These are phyloP conservation scores for Emergomyces orientalis DNA, from an alignment of 2,329 filamentous ascomycete genomes.

Conservation along the genomic window DNA sequence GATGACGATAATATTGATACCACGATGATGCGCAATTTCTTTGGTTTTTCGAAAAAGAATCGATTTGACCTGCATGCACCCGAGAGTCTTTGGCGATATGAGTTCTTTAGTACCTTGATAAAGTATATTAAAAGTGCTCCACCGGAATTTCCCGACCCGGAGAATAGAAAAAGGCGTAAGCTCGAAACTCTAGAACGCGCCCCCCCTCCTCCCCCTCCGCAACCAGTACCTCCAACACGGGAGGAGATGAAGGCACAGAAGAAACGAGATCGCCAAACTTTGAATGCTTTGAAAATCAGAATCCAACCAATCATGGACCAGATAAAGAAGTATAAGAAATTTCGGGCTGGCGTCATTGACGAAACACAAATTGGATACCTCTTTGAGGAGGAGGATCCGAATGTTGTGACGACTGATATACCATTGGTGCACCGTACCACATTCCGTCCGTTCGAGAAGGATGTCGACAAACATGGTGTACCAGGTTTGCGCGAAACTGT, in stretches of 20 bases:
- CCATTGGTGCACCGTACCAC: conserved; percentile 49
- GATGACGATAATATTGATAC: conserved; percentile 51
- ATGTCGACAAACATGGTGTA: conserved; percentile 68
- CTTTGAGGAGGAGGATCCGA: conserved; percentile 72
- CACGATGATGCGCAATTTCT: conserved; percentile 61
- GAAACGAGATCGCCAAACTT: conserved; percentile 69
- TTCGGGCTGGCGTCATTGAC: conserved; percentile 69
- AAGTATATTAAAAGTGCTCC: conserved; percentile 71
- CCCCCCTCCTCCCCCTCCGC: conserved; percentile 58
- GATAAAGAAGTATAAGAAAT: conserved; percentile 87
- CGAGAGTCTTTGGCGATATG: conserved; percentile 51
- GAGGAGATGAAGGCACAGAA: conserved; percentile 72
- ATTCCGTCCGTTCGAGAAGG: conserved; percentile 67
- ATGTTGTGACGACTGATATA: conserved; percentile 51
- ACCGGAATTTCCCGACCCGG: conserved; percentile 74
- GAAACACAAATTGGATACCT: conserved; percentile 68
- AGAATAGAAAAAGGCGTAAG: conserved; percentile 75
- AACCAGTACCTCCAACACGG: conserved; percentile 55
- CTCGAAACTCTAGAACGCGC: conserved; percentile 69
- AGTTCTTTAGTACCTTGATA: conserved; percentile 70
- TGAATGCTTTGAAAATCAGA: conserved; percentile 79
- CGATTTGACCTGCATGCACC: conserved; percentile 62
- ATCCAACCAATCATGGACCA: conserved; percentile 97
- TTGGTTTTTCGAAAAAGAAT: conserved; percentile 76
- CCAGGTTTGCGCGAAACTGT: conserved; percentile 65